Evolutionary conservation across 805 yeast genomes (phyloP).

Genomic region (Schizosaccharomyces pombe): ASM294v3 CU329670.1:4066501-4067000

Average conservation of each 20-base stretch:
- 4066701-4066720: too few relatives aligned
- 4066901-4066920: too few relatives aligned
- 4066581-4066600: not conserved
- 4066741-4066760: constrained; percentile 1
- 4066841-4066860: not conserved
- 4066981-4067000: too few relatives aligned
- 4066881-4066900: too few relatives aligned
- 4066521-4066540: too few relatives aligned
- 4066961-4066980: not conserved
- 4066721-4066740: constrained; percentile 1
- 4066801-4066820: not conserved
- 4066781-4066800: not conserved
- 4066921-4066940: too few relatives aligned
- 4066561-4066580: too few relatives aligned
- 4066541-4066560: too few relatives aligned
- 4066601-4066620: not conserved
- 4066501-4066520: not conserved
- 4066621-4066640: not conserved
- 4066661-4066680: not conserved
- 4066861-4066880: too few relatives aligned
- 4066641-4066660: not conserved
- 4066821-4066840: not conserved
- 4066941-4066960: not conserved
- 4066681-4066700: too few relatives aligned
- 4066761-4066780: constrained; percentile 2